These are phyloP conservation scores for Jackrogersella multiformis DNA, from an alignment of 495 filamentous ascomycete genomes.

Conservation along the genomic window DNA sequence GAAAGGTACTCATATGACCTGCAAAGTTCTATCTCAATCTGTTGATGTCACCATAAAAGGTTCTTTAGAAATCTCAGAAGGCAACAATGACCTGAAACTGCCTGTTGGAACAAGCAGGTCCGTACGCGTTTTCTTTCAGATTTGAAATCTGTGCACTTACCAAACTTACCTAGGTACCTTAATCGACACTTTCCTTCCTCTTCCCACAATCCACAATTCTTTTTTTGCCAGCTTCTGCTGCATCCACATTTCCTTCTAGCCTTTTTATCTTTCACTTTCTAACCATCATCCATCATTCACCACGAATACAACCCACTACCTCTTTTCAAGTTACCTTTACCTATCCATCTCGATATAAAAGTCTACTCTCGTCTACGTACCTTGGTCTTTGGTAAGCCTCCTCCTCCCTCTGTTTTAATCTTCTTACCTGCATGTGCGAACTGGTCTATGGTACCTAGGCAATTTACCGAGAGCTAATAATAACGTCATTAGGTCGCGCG, in stretches of 20 bases:
- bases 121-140: conserved; percentile 7
- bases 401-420: background rate
- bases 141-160: background rate
- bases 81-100: conserved; percentile 17
- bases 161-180: background rate
- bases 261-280: conserved; percentile 1
- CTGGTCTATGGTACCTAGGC: background rate
- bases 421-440: background rate
- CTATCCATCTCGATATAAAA: background rate
- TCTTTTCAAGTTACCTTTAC: background rate
- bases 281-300: background rate
- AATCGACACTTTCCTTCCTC: conserved; percentile 2
- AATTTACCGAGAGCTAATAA: conserved; percentile 8
- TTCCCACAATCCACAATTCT: background rate
- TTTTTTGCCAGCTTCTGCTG: background rate
- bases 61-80: conserved; percentile 6
- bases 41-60: background rate
- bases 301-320: background rate
- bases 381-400: conserved; percentile 8
- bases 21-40: background rate
- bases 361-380: background rate
- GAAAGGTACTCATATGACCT: background rate
- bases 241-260: conserved; percentile 3
- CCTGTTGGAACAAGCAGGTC: background rate
- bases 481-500: conserved; percentile 18